Evolutionary conservation across 2,329 filamentous ascomycete genomes (phyloP), one percentile per base, ranked within the genome.

Genomic region (Huntiella savannae): DNA sequence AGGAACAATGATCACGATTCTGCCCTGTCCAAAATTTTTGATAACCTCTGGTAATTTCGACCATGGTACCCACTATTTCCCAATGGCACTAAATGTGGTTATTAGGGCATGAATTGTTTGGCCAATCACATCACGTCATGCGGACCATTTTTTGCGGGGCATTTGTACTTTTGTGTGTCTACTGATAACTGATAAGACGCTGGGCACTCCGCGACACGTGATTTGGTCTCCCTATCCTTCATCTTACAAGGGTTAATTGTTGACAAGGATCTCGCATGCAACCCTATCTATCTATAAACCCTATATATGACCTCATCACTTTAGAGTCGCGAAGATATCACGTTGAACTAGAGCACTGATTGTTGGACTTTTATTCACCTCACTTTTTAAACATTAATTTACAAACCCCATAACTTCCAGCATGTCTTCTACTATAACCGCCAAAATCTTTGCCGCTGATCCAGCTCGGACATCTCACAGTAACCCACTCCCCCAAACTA

Each of bases 401-500:
- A 10, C 22, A 28, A 7, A 3, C 2, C 7, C 2, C 10, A 28
- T 7, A 28, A 10, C 22, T 6, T 3, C 12, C 16, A 19, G 11
- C 11, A 44, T 38, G 41, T 28, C 41, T 13, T 33, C 34, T 13
- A 7, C 22, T 11, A 33, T 37, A 19, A 43, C 35, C 33, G 55
- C 63, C 47, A 57, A 58, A 32, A 60, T 74, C 12, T 60, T 71
- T 50, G 65, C 63, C 6, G 59, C 54, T 1, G 54, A 55, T 16
- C 48, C 54, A 11, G 47, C 49, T 15, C 22, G 54, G 4, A 37
- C 40, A 11, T 40, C 36, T 19, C 28, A 52, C n/a, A 45, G 55
- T 1, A 70, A 62, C 49, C 77, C 82, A 3, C 73, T 96, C 4
- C 91, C 91, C 1, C 61, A 71, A n/a, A 69, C 94, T 51, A 73